Percentiles rank a stretch among this genome's conserved stretches.
These are phyloP conservation scores for Ophiobolus disseminans DNA, from an alignment of 2,329 filamentous ascomycete genomes.

Conservation along the genomic window DNA sequence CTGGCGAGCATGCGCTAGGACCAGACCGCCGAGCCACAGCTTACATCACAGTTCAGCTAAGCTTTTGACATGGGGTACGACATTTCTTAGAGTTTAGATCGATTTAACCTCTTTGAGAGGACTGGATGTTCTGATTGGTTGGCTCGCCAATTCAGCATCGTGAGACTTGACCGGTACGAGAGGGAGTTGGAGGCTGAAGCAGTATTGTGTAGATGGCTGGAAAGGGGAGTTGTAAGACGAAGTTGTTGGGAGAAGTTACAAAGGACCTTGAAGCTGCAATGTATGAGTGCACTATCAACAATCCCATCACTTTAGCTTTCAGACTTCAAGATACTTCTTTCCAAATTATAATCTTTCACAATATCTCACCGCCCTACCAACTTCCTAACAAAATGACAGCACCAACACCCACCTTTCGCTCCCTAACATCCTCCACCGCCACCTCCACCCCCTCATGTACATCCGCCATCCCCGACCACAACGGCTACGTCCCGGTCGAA, in stretches of 20 bases:
- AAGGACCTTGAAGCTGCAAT: neutral
- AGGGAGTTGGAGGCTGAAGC: neutral
- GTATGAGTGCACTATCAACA: neutral
- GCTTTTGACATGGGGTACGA: too few species aligned
- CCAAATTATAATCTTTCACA: too few species aligned
- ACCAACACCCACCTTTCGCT: constrained; percentile 12
- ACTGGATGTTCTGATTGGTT: constrained; percentile 13
- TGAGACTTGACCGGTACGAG: neutral
- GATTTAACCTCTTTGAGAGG: constrained; percentile 4
- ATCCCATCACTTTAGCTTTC: neutral
- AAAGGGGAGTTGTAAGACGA: neutral
- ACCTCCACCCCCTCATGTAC: constrained; percentile 26
- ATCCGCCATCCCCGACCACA: constrained; percentile 27
- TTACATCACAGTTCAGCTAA: too few species aligned
- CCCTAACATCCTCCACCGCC: constrained; percentile 7
- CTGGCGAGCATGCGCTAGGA: neutral
- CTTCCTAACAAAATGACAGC: constrained; percentile 16
- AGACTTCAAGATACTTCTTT: neutral
- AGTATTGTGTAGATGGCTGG: neutral
- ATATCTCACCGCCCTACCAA: neutral
- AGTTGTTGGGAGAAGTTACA: too few species aligned
- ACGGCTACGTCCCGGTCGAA: constrained; percentile 32
- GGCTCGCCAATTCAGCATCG: constrained; percentile 10
- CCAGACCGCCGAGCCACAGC: too few species aligned
- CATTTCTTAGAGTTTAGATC: neutral